Evolutionary conservation across 148 eudicot genomes (phyloP).

Genomic region (Vaccinium macrocarpon): DNA sequence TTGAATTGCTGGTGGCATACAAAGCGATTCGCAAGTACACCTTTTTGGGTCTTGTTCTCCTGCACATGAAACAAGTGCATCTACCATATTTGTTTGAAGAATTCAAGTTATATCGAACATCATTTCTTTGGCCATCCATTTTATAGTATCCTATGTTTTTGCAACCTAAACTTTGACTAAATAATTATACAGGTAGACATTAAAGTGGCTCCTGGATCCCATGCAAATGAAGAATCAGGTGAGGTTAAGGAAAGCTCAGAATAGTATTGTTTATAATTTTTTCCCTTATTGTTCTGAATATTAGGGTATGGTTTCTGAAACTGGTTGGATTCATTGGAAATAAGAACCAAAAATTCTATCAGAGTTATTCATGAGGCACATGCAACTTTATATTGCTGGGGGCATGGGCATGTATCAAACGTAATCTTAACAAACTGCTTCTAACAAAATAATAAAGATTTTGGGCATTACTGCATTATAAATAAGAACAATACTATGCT

Average conservation of each 20-base stretch:
- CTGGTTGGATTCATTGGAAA: not conserved
- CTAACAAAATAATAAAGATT: not conserved
- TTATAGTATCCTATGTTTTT: not conserved
- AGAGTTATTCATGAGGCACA: not conserved
- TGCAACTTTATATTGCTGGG: not conserved
- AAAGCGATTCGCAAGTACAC: not conserved
- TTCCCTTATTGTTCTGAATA: not conserved
- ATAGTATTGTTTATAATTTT: not conserved
- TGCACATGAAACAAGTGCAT: not conserved
- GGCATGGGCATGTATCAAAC: not conserved
- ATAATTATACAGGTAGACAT: conserved; percentile 64
- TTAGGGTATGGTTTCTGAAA: not conserved
- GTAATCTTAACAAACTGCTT: not conserved
- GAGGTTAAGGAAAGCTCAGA: conserved; percentile 7
- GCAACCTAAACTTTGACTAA: not conserved
- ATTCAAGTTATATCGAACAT: not conserved
- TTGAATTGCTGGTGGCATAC: not conserved
- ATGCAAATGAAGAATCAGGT: conserved; percentile 92
- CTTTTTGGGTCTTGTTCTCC: not conserved
- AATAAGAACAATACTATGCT: not conserved
- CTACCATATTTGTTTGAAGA: not conserved
- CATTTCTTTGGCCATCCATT: conserved; percentile 2
- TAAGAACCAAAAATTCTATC: not conserved
- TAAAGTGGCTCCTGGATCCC: conserved; percentile 91
- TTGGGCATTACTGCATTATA: not conserved